phyloP scores from a whole-genome alignment of 192 early-diverging fungal genomes.

The Coemansia interrupta region DNA sequence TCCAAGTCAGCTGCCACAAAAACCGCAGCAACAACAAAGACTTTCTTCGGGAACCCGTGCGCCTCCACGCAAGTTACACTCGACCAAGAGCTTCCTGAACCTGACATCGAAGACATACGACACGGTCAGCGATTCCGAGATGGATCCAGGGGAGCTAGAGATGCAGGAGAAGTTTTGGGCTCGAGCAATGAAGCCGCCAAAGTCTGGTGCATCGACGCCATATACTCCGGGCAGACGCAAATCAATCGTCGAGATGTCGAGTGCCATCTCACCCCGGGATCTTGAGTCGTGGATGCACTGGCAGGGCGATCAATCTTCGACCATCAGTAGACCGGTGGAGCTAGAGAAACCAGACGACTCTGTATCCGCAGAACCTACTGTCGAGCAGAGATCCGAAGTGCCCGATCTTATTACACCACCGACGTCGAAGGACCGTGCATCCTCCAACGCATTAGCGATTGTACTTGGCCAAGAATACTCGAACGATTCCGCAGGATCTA shows the following conservation, averaged over 20 bases:
- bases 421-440: constrained; percentile 14
- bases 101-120: constrained; percentile 28
- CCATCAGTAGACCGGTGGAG: background rate
- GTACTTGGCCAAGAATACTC: background rate
- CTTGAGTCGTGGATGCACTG: constrained; percentile 52
- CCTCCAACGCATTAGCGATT: background rate
- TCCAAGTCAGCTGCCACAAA: background rate
- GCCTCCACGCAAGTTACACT: constrained; percentile 23
- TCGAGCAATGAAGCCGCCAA: constrained; percentile 46
- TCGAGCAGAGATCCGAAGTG: too few species aligned
- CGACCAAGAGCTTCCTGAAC: constrained; percentile 21
- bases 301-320: constrained; percentile 21
- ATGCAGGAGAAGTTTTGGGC: constrained; percentile 45
- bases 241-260: constrained; percentile 42
- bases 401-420: constrained; percentile 21
- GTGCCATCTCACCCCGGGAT: constrained; percentile 38
- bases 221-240: constrained; percentile 43
- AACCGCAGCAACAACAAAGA: background rate
- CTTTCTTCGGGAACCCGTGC: constrained; percentile 13
- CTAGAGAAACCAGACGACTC: background rate
- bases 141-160: constrained; percentile 30
- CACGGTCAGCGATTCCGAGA: constrained; percentile 35
- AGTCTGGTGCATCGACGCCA: constrained; percentile 38
- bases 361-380: background rate
- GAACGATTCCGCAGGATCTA: too few species aligned